phyloP scores from a whole-genome alignment of 163 green algal species.

The Botryococcus braunii region DNA sequence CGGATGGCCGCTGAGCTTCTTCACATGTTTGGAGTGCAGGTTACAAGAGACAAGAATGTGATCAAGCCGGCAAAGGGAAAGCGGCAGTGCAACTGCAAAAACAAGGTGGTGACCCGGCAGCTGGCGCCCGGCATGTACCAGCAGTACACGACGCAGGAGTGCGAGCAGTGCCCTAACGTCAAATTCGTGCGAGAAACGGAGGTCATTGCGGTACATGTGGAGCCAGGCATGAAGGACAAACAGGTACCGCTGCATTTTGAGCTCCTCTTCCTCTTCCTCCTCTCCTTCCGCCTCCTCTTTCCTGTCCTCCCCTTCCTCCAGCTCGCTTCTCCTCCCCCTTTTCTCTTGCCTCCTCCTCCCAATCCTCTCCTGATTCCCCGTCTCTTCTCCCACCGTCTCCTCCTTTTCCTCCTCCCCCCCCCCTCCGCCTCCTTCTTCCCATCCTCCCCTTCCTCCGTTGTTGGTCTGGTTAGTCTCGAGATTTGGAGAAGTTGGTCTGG shows the following conservation, averaged over 20 bases:
- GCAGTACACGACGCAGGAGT: slow-evolving; percentile 83
- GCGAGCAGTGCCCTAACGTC: slow-evolving; percentile 87
- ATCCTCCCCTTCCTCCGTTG: neutral
- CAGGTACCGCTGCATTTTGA: no score
- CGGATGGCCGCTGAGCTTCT: no score
- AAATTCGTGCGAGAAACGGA: slow-evolving; percentile 73
- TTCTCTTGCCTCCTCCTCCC: no score
- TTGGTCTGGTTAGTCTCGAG: neutral
- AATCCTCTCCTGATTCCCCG: neutral
- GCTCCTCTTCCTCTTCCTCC: slow-evolving; percentile 1
- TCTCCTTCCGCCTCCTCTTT: no score
- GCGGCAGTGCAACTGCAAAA: slow-evolving; percentile 93
- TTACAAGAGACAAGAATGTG: slow-evolving; percentile 85
- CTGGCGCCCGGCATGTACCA: slow-evolving; percentile 94
- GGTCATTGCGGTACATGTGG: slow-evolving; percentile 73
- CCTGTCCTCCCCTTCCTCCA: no score
- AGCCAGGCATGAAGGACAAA: slow-evolving; percentile 80
- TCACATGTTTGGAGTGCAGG: slow-evolving; percentile 29
- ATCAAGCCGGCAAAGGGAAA: slow-evolving; percentile 77
- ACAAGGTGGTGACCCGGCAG: slow-evolving; percentile 89
- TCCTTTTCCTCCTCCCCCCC: neutral
- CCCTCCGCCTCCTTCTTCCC: neutral
- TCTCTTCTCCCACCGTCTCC: neutral
- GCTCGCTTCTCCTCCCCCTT: no score
- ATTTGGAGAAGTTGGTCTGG: neutral